Base-by-base conservation (phyloP, 805 yeast species). In the Lipomyces starkeyi region DNA sequence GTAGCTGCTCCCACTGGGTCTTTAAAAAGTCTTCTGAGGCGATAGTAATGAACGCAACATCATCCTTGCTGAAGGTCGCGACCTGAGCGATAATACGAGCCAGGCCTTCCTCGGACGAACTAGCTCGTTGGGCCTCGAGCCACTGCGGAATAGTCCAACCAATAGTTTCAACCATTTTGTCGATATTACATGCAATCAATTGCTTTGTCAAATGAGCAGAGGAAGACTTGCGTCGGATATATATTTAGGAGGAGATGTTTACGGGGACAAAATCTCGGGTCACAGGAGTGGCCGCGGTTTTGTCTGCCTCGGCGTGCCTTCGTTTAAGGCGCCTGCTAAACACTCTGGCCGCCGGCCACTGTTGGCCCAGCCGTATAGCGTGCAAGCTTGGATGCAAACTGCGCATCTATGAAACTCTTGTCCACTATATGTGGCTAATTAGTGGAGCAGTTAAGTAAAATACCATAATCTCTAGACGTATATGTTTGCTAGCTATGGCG, bases 11-110 rank as follows among this genome's bases (percentile, higher is more conserved):
- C 94, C 97, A 91, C 79, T 94, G 98, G 73, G 87, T 89, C 56
- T 76, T 73, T 59, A 94, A 78, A 70, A 85, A 84, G 14, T 86
- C 89, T 40, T 79, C 78, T 3, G 90, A 75, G 3, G 90, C 89
- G 29, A 93, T 77, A 2, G 97, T 87, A 75, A 94, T 93, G 97
- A 98, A 94, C 2, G 97, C 98, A 13, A 96, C 91, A 74, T 92
- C 97, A 53, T 79, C 78, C 29, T 83, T 58, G 59, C 71, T 69
- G 60, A 77, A 75, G 13, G 78, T 61, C 17, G 70, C 62, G 34
- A 76, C 79, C 17, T 61, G 84, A 3, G 79, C 70, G 14, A 77
- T 69, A 56, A 93, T 80, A 22, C 83, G 74, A 3, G 80, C 79
- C 57, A 84, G 84, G 9, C 97, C 91, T 62, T 84, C 85, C 14